Conservation (phyloP, 768 basidiomycete genomes). For the Amanita exitialis region DNA sequence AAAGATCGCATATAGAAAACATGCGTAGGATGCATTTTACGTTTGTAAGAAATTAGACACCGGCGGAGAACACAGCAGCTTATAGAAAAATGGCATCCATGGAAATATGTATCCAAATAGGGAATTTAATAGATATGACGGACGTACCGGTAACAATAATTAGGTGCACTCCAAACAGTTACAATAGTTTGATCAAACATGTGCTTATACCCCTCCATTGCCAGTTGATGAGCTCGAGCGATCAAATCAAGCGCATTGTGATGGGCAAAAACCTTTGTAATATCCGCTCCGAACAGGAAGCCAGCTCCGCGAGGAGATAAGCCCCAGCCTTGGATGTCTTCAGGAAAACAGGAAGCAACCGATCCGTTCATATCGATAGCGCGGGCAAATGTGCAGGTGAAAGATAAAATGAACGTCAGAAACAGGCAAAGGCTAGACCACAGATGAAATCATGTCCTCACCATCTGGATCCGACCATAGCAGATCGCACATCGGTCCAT, state of each 20-base stretch:
- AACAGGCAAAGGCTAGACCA: neutral
- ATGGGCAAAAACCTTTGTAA: slow-evolving; percentile 84
- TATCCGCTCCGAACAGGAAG: slow-evolving; percentile 89
- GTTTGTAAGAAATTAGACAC: neutral
- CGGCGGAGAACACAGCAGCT: neutral
- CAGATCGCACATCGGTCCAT: slow-evolving; percentile 97
- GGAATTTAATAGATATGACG: slow-evolving; percentile 1
- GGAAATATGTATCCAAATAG: slow-evolving; percentile 5
- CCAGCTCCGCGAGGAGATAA: slow-evolving; percentile 97
- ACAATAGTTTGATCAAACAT: slow-evolving; percentile 96
- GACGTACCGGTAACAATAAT: slow-evolving; percentile 92
- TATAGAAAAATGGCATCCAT: neutral
- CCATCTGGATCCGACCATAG: slow-evolving; percentile 99
- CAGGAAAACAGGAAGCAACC: neutral
- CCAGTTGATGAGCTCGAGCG: slow-evolving; percentile 94
- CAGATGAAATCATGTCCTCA: slow-evolving; percentile 22
- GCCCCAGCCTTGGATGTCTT: slow-evolving; percentile 92
- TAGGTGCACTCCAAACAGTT: slow-evolving; percentile 97
- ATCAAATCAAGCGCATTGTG: slow-evolving; percentile 91
- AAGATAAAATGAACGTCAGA: slow-evolving; percentile 1
- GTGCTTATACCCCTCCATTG: slow-evolving; percentile 95
- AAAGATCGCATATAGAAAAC: slow-evolving; percentile 3
- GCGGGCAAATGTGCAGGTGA: neutral
- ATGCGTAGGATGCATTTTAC: slow-evolving; percentile 2
- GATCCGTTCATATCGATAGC: neutral